Conservation (phyloP, 345 rosid genomes). For the Hypericum perforatum region DNA sequence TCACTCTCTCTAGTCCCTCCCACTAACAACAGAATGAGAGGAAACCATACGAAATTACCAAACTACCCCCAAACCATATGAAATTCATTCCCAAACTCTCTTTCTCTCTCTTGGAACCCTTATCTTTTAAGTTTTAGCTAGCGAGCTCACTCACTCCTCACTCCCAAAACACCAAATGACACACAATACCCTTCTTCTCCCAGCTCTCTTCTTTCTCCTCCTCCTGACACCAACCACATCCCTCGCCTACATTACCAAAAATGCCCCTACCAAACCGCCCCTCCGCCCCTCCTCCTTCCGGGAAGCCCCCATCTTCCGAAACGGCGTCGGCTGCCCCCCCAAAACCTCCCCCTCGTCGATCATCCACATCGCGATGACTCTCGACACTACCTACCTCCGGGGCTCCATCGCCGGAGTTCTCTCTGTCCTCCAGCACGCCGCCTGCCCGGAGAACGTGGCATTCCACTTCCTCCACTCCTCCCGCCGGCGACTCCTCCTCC, state of each 20-base stretch:
- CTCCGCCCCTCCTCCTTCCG: slow-evolving; percentile 33
- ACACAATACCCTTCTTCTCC: not conserved
- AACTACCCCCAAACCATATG: slow-evolving; percentile 1
- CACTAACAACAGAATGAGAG: not conserved
- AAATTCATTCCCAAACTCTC: not conserved
- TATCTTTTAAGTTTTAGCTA: too few relatives aligned
- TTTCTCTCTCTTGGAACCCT: too few relatives aligned
- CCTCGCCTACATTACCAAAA: not conserved
- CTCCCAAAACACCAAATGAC: too few relatives aligned
- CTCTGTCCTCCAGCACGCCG: slow-evolving; percentile 75
- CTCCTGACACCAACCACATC: slow-evolving; percentile 8
- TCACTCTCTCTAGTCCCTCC: not conserved
- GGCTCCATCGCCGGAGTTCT: slow-evolving; percentile 81
- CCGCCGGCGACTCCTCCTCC: slow-evolving; percentile 43
- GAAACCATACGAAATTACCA: not conserved
- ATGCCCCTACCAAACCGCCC: not conserved
- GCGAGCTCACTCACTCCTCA: too few relatives aligned
- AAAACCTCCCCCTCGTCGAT: slow-evolving; percentile 23
- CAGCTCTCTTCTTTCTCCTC: not conserved
- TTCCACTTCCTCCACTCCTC: slow-evolving; percentile 68
- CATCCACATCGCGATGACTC: slow-evolving; percentile 79
- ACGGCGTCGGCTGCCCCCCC: slow-evolving; percentile 47
- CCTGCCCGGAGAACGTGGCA: slow-evolving; percentile 74
- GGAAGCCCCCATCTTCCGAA: slow-evolving; percentile 70
- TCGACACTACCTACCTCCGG: slow-evolving; percentile 78